A percentile compares a stretch with the other conserved stretches of the same genome.
phyloP scores from a whole-genome alignment of 1,139 yeast species.

The Geotrichum citri-aurantii region DNA sequence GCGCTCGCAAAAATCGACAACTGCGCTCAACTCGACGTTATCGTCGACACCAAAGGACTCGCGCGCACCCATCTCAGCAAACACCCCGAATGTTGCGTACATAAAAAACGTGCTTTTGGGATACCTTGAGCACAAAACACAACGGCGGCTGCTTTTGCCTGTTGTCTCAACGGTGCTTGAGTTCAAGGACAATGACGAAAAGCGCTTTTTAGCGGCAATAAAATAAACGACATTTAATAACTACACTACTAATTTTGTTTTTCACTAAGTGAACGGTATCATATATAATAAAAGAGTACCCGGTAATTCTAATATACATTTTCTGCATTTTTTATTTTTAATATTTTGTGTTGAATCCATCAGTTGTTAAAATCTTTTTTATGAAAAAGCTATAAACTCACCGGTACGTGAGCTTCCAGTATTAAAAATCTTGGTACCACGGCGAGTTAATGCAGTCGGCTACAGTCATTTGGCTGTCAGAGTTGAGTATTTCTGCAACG shows the following conservation, averaged over 20 bases:
- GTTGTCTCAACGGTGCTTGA: slow-evolving; percentile 73
- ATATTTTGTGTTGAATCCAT: not conserved
- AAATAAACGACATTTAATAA: slow-evolving; percentile 14
- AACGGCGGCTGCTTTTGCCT: slow-evolving; percentile 74
- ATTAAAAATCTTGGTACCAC: slow-evolving; percentile 30
- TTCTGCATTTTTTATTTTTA: not conserved
- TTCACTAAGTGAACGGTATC: not conserved
- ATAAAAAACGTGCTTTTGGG: slow-evolving; percentile 83
- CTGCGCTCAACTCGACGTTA: not conserved
- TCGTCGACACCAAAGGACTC: slow-evolving; percentile 6
- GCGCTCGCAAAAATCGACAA: slow-evolving; percentile 1
- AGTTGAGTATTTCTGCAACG: slow-evolving; percentile 42
- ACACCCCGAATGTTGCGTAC: slow-evolving; percentile 57
- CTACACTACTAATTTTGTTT: not conserved
- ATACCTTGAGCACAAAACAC: slow-evolving; percentile 84
- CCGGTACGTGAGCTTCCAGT: not conserved
- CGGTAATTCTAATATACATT: not conserved
- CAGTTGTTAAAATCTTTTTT: not conserved
- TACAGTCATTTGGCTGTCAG: slow-evolving; percentile 58
- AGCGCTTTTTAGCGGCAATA: slow-evolving; percentile 58
- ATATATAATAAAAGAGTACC: not conserved
- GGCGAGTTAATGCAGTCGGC: slow-evolving; percentile 75
- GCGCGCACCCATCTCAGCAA: not conserved
- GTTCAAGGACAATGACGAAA: slow-evolving; percentile 65
- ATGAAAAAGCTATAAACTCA: not conserved